These are phyloP conservation scores for Borealophlyctis nickersoniae DNA, from an alignment of 192 early-diverging fungal genomes.

Conservation along the genomic window DNA sequence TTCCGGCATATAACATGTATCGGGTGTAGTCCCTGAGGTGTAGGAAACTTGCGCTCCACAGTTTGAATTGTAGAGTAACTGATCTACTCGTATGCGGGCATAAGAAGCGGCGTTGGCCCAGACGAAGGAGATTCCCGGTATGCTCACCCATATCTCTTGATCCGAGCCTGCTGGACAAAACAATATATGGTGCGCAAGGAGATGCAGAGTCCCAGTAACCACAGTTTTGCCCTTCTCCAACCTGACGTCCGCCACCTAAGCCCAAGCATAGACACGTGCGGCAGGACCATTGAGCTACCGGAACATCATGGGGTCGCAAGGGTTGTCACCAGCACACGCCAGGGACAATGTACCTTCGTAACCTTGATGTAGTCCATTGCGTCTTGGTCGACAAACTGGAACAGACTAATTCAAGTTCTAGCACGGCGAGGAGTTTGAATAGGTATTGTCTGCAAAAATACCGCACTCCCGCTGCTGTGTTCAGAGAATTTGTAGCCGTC, in stretches of 20 bases:
- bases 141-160: constrained; percentile 66
- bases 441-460: too few relatives aligned
- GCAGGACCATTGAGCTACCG: too few relatives aligned
- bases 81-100: constrained; percentile 40
- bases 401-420: too few relatives aligned
- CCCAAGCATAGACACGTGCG: too few relatives aligned
- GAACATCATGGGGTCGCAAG: too few relatives aligned
- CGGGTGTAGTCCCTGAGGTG: constrained; percentile 43
- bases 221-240: constrained; percentile 18
- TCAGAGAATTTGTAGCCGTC: too few relatives aligned
- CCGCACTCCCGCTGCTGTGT: too few relatives aligned
- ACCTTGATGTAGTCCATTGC: background rate
- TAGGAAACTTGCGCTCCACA: constrained; percentile 57
- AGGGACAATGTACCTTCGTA: background rate
- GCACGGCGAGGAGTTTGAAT: too few relatives aligned
- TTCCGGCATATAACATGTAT: constrained; percentile 74
- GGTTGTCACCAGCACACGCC: too few relatives aligned
- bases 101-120: background rate
- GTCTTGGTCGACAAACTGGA: too few relatives aligned
- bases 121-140: background rate
- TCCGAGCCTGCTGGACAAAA: constrained; percentile 46
- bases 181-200: constrained; percentile 75
- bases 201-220: constrained; percentile 56
- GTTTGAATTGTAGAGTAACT: constrained; percentile 82
- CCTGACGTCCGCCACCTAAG: constrained; percentile 26